Base-by-base conservation (phyloP, 768 basidiomycete genomes). In the Hebeloma cylindrosporum region DNA sequence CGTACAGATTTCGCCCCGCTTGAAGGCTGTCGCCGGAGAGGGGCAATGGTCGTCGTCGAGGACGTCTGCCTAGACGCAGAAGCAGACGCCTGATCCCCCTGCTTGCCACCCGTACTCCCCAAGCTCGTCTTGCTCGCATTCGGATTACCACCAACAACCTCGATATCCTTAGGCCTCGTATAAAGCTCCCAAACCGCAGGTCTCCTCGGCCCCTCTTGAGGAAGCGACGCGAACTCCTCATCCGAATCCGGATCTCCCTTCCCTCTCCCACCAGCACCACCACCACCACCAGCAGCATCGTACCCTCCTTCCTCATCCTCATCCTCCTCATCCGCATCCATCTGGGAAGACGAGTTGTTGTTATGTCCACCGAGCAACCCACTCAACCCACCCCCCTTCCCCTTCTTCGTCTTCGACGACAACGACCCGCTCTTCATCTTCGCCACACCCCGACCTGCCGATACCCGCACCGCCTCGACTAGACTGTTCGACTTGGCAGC, bases 181-280 rank as follows among this genome's bases (percentile, higher is more conserved):
- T 52, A 52, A 2, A 52, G 40, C 40, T 48, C 31, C 48, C 48
- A 50, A 8, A 50, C 43, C n/a, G 48, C 33, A 16, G 38, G 29
- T 3, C 37, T 14, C 28, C 31, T 46, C 22, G 40, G 40, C 8
- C 40, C 45, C 10, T 48, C 50, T 0, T 36, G 38, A 18, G 50
- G 49, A 16, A 53, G 17, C n/a, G 55, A 57, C 14, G 40, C 49
- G 20, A 57, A 57, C 38, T 57, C 55, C 31, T 57, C 55, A 26
- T 57, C 55, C 32, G 51, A 52, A 23, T 48, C 54, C 17, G 44
- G 50, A 16, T 23, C 43, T 7, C 48, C 38, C 11, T 29, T 47
- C 16, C 31, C 45, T 2, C 27, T 21, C n/a, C 5, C 40, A 20
- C n/a, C 39, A 7, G 10, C 26, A 23, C 39, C 18, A 5, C 10